Evolutionary conservation across 139 green algal species (phyloP).

Genomic region (Tetradesmus lagerheimii): DNA sequence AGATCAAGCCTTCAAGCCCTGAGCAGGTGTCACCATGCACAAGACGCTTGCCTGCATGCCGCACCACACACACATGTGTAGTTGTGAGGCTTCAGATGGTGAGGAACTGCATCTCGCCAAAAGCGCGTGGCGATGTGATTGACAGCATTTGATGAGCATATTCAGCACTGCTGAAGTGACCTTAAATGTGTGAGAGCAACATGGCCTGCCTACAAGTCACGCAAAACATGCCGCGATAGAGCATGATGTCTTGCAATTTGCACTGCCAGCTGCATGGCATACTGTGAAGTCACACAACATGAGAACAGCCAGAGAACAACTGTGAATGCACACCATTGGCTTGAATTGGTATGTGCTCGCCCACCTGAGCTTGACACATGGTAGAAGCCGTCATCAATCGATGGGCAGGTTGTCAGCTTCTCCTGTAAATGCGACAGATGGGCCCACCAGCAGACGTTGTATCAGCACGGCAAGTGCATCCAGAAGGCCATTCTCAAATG

Average conservation of each 20-base stretch:
- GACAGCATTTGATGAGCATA: too few species aligned
- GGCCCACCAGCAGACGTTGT: too few species aligned
- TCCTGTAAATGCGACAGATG: too few species aligned
- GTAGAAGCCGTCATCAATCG: conserved; percentile 29
- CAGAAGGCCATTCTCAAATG: too few species aligned
- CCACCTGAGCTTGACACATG: conserved; percentile 31
- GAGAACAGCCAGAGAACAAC: not conserved
- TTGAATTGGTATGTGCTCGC: not conserved
- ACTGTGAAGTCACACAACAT: not conserved
- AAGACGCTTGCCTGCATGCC: conserved; percentile 54
- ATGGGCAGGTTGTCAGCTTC: conserved; percentile 39
- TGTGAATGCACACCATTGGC: not conserved
- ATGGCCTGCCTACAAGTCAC: too few species aligned
- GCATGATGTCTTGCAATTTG: too few species aligned
- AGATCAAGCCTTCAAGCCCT: conserved; percentile 59
- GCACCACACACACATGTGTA: not conserved
- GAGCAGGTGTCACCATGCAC: conserved; percentile 77
- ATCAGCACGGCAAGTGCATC: too few species aligned
- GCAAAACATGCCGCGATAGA: too few species aligned
- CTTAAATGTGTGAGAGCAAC: too few species aligned
- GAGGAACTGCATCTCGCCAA: not conserved
- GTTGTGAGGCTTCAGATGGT: not conserved
- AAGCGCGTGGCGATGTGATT: too few species aligned
- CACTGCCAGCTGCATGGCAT: not conserved
- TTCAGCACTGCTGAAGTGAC: too few species aligned